Base-by-base conservation (phyloP, 306 rosid species). In the Casuarina equisetifolia region DNA sequence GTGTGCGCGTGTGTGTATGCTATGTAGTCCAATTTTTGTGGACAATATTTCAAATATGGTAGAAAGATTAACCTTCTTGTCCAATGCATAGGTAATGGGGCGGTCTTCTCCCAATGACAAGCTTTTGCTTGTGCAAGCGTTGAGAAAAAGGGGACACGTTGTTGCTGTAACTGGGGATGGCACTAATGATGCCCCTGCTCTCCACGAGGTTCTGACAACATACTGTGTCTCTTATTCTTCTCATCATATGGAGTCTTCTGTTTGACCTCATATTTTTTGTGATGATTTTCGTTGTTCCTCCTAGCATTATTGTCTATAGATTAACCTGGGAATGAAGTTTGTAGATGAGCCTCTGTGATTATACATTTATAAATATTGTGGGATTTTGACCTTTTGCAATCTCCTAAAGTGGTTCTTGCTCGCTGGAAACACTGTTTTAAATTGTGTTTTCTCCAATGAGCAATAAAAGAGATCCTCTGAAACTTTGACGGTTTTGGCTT, bases 111-210 rank as follows among this genome's bases (percentile, higher is more conserved):
- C 98, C 42, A 90, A 82, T 84, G 98, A 93, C 82, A 91, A 91
- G 85, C 97, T 93, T 86, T 74, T 93, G 77, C 97, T 93, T 70
- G 98, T 91, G 87, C 97, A 93, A 93, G 89, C 97, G 55, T 82
- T 93, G 85, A 90, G 91, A 85, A 93, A 82, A 80, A 86, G 70
- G 74, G 90, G 89, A 59, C 92, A 87, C 54, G 90, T 93, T 77
- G 97, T 93, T 82, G 98, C 98, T 61, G 98, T 91, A 48, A 93
- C 96, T 57, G 98, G 98, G 73, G 97, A 93, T 81, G 98, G 98
- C 82, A 90, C 98, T 35, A 91, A 93, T 81, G 97, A 93, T 82
- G 98, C 98, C 78, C 97, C 97, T 19, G 98, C 98, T 44, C 81
- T 93, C 10, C 97, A 93, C 57, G 98, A 93, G 98, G 98, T 93